Conservation (phyloP, 2,329 filamentous ascomycete species). For the Ceratocystis eucalypticola region DNA sequence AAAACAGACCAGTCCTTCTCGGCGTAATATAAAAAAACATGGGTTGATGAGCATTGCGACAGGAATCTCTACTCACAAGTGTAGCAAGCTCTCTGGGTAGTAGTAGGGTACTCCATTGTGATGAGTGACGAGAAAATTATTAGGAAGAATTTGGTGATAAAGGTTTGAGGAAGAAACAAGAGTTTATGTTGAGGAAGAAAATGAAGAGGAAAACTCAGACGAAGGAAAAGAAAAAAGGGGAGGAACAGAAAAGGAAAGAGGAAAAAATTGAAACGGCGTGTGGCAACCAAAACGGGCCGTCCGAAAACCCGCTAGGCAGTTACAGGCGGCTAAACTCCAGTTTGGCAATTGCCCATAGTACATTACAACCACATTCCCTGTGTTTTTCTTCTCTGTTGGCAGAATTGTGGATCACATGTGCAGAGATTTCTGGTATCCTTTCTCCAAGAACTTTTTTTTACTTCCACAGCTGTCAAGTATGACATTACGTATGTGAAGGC, state of each 20-base stretch:
- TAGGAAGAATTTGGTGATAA: neutral
- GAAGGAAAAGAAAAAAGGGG: constrained; percentile 1
- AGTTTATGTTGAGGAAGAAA: constrained; percentile 8
- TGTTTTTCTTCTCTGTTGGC: constrained; percentile 2
- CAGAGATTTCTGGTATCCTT: constrained; percentile 14
- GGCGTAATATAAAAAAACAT: neutral
- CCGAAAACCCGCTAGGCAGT: constrained; percentile 9
- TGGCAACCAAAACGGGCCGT: constrained; percentile 13
- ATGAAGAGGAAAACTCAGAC: constrained; percentile 7
- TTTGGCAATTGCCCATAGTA: neutral
- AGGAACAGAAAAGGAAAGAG: constrained; percentile 8
- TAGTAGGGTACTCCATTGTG: constrained; percentile 33
- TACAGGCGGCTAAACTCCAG: constrained; percentile 8
- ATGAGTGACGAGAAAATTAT: constrained; percentile 3
- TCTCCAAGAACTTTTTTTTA: neutral
- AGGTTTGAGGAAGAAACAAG: constrained; percentile 6
- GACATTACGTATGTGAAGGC: neutral
- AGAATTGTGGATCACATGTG: constrained; percentile 17
- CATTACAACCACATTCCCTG: neutral
- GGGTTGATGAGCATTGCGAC: constrained; percentile 13
- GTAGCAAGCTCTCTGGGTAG: constrained; percentile 36
- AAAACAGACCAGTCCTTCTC: neutral
- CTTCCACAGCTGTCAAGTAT: neutral
- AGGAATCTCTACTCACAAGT: constrained; percentile 32
- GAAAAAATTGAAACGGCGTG: constrained; percentile 16